Base-by-base conservation (phyloP, 2,329 filamentous ascomycete genomes). In the Pseudogymnoascus sp. region DNA sequence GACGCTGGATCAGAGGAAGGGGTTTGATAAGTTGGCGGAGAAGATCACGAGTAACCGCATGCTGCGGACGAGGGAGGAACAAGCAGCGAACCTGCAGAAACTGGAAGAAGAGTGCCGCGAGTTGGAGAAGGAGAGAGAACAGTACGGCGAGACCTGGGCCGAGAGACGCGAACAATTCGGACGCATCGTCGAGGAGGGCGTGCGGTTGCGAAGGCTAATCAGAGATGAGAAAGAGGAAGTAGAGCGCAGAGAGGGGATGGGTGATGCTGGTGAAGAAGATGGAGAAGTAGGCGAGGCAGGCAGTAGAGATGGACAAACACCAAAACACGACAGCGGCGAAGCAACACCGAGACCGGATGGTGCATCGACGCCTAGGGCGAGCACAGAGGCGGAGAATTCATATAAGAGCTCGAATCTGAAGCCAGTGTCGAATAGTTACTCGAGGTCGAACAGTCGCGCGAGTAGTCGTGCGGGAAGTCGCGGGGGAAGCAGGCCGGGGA, bases 201-300 rank as follows among this genome's bases (percentile, higher is more conserved):
- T 90, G 83, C 82, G 90, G 67, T 82, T 97, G 74, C 81, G 92
- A 64, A 82, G 90, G 59, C 81, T 95, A 73, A 96, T 97, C 71
- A 86, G 92, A 65, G 92, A 96, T 71, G 93, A 97, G 79, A 96
- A 96, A 77, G 92, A 96, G 74, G 92, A 96, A 76, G 90, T 94
- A 0, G 92, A 96, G 76, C 81, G 91, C 44, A 84, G 91, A 62
- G 91, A 95, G 74, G 91, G 91, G 31, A 91, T 91, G 85, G 83
- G 85, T 63, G 86, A 85, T 63, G 71, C 67, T 28, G 70, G 67
- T 67, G 87, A 85, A 59, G 83, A 79, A 14, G 80, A 81, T 65
- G 85, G 80, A 59, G 79, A 76, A 4, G 80, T 87, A 68, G 85
- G 86, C 38, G 82, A 77, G 4, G 79, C 80, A 12, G 82, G 75